Percentiles rank a stretch among this genome's conserved stretches.
Evolutionary conservation across 345 rosid species (phyloP).

Genomic region (Populus simonii): DNA sequence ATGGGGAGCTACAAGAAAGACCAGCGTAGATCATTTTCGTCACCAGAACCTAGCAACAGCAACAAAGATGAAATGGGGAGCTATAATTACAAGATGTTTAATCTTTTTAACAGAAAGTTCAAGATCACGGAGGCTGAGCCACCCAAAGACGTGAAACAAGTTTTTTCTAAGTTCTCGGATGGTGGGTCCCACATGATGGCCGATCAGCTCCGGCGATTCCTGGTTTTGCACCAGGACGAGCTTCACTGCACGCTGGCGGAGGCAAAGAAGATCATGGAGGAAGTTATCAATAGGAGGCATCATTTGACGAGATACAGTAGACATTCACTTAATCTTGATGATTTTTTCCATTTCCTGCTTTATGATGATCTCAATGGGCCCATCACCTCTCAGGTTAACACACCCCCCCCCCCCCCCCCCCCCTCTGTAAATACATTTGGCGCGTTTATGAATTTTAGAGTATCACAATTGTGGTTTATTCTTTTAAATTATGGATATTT

Average conservation of each 20-base stretch:
- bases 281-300: conserved; percentile 13
- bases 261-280: conserved; percentile 19
- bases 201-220: conserved; percentile 25
- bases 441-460: background rate
- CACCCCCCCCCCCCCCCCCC: background rate
- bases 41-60: background rate
- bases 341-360: conserved; percentile 28
- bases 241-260: conserved; percentile 12
- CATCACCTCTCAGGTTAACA: conserved; percentile 14
- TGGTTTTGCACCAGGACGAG: conserved; percentile 17
- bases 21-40: background rate
- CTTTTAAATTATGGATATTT: background rate
- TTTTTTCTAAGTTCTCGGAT: conserved; percentile 11
- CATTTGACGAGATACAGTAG: conserved; percentile 7
- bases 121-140: conserved; percentile 34
- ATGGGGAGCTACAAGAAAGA: conserved; percentile 22
- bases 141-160: conserved; percentile 17
- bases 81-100: conserved; percentile 32
- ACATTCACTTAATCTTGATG: conserved; percentile 21
- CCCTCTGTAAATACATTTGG: background rate
- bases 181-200: conserved; percentile 18
- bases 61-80: conserved; percentile 19
- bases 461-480: background rate
- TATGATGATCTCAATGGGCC: conserved; percentile 31
- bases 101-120: conserved; percentile 30